Percentiles rank a stretch among this genome's conserved stretches.
phyloP scores from a whole-genome alignment of 805 yeast species.

The Ogataea pignaliae region DNA sequence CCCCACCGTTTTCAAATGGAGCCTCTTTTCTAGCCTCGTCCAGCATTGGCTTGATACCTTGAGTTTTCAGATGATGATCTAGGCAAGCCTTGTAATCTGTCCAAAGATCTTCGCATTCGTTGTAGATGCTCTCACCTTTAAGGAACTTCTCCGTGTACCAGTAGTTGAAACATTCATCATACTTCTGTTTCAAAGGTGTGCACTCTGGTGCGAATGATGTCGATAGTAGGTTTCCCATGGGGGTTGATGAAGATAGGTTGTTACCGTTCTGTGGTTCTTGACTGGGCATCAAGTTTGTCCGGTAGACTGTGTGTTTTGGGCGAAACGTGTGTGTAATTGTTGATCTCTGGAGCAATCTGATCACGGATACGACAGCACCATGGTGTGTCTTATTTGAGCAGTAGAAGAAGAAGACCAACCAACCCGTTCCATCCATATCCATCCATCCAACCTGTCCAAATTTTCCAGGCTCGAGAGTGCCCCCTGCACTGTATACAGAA shows the following conservation, averaged over 20 bases:
- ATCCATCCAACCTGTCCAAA: too few species aligned
- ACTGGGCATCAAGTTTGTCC: too few species aligned
- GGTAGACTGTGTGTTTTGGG: too few species aligned
- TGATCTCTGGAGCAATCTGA: too few species aligned
- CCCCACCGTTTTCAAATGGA: slow-evolving; percentile 74
- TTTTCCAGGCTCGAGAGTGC: too few species aligned
- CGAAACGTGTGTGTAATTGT: too few species aligned
- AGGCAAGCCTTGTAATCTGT: slow-evolving; percentile 84
- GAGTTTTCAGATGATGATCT: slow-evolving; percentile 60
- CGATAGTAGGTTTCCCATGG: slow-evolving; percentile 71
- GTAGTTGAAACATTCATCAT: slow-evolving; percentile 88
- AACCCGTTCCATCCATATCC: too few species aligned
- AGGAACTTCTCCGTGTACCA: slow-evolving; percentile 92
- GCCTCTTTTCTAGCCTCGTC: slow-evolving; percentile 89
- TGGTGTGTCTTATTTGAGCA: too few species aligned
- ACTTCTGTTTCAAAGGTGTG: slow-evolving; percentile 75
- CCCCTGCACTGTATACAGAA: too few species aligned
- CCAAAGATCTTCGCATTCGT: slow-evolving; percentile 92
- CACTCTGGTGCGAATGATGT: slow-evolving; percentile 97
- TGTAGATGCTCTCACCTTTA: slow-evolving; percentile 56
- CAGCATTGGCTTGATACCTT: slow-evolving; percentile 75
- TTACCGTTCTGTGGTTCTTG: too few species aligned
- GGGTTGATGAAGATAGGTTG: neutral
- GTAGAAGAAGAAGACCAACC: too few species aligned
- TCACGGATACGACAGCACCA: too few species aligned